A percentile compares a stretch with the other conserved stretches of the same genome.
These are phyloP conservation scores for Exobasidium cylindrosporum DNA, from an alignment of 1,284 basidiomycete genomes.

Conservation along the genomic window DNA sequence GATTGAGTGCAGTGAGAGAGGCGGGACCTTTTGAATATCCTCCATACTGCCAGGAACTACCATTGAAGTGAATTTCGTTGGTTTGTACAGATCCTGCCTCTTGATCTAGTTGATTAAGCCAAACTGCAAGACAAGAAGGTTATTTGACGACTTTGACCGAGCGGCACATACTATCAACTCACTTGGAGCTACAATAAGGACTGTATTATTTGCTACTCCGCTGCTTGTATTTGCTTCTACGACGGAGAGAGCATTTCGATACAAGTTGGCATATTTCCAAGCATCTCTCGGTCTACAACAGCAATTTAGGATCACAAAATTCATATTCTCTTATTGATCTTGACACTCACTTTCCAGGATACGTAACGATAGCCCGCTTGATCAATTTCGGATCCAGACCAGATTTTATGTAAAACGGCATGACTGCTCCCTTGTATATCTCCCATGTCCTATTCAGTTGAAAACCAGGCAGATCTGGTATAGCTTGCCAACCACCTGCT, in stretches of 20 bases:
- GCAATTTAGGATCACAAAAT: too few relatives aligned
- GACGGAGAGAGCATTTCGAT: constrained; percentile 32
- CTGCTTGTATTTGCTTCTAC: constrained; percentile 23
- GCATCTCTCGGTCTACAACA: constrained; percentile 47
- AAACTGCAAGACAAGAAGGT: too few relatives aligned
- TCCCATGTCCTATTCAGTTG: constrained; percentile 34
- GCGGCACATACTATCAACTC: too few relatives aligned
- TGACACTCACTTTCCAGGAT: constrained; percentile 46
- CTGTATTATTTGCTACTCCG: constrained; percentile 22
- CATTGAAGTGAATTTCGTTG: constrained; percentile 32
- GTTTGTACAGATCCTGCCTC: constrained; percentile 27
- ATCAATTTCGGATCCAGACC: constrained; percentile 29
- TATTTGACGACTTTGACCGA: too few relatives aligned
- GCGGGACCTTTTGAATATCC: constrained; percentile 29
- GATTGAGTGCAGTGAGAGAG: constrained; percentile 22
- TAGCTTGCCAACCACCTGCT: constrained; percentile 23
- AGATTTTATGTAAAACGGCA: constrained; percentile 40
- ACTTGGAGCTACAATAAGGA: constrained; percentile 38
- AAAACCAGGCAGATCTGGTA: constrained; percentile 35
- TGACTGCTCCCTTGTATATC: constrained; percentile 21
- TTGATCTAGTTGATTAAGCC: constrained; percentile 39
- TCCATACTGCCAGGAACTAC: constrained; percentile 43
- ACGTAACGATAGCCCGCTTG: constrained; percentile 40
- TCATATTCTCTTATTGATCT: too few relatives aligned
- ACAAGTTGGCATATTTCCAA: constrained; percentile 48